These are phyloP conservation scores for Phytophthora pseudosyringae DNA, from an alignment of 352 stramenopile genomes.

Conservation along the genomic window DNA sequence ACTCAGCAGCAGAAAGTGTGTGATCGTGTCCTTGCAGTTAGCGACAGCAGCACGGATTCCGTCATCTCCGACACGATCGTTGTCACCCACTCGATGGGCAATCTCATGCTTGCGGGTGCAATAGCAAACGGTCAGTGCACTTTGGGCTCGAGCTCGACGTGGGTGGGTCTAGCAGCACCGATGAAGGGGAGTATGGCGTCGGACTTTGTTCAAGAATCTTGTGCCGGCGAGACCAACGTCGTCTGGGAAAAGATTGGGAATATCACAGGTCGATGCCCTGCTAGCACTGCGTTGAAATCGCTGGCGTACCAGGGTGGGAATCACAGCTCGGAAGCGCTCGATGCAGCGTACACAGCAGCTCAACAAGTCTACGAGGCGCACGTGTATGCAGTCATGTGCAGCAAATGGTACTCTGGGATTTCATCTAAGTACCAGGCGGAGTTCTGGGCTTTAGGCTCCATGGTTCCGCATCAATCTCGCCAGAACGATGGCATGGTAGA, in stretches of 20 bases:
- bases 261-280: conserved; percentile 41
- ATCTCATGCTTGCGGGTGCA: conserved; percentile 30
- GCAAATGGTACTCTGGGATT: conserved; percentile 39
- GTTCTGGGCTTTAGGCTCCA: conserved; percentile 17
- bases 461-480: conserved; percentile 26
- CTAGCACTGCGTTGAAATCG: conserved; percentile 20
- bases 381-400: conserved; percentile 43
- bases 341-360: conserved; percentile 29
- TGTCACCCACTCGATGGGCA: conserved; percentile 47
- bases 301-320: conserved; percentile 36
- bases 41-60: conserved; percentile 12
- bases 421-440: conserved; percentile 29
- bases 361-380: conserved; percentile 35
- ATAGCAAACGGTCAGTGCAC: conserved; percentile 14
- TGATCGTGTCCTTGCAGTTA: conserved; percentile 26
- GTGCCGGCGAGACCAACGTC: conserved; percentile 25
- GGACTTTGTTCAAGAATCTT: conserved; percentile 40
- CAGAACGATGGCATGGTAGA: conserved; percentile 47
- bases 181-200: conserved; percentile 43
- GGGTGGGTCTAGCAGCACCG: conserved; percentile 35
- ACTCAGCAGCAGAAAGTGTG: conserved; percentile 42
- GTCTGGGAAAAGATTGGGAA: conserved; percentile 19
- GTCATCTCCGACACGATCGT: conserved; percentile 38
- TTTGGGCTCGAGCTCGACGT: conserved; percentile 27
- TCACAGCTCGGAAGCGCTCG: conserved; percentile 13